These are phyloP conservation scores for Nicotiana rustica DNA, from an alignment of 305 asterid species.

Conservation along the genomic window DNA sequence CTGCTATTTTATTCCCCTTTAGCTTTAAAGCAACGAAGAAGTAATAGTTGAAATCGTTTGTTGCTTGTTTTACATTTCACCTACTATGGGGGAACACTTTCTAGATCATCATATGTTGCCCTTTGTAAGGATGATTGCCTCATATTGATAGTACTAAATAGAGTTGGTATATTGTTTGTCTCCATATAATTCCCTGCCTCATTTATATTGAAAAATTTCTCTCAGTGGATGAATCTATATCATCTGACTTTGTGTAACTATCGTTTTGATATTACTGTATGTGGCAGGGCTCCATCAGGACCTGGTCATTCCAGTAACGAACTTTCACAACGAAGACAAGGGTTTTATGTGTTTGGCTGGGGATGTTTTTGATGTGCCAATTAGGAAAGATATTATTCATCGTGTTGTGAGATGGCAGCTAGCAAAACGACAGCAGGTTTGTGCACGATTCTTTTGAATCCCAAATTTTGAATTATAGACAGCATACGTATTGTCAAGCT, in stretches of 20 bases:
- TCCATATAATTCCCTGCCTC: background rate
- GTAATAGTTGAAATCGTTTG: background rate
- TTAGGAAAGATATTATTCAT: conserved; percentile 89
- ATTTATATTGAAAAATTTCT: conserved; percentile 19
- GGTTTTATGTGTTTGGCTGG: conserved; percentile 91
- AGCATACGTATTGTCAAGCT: background rate
- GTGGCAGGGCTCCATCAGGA: conserved; percentile 74
- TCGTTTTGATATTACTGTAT: conserved; percentile 36
- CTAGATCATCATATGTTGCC: conserved; percentile 24
- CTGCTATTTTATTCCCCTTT: background rate
- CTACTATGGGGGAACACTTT: background rate
- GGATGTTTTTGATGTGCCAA: conserved; percentile 90
- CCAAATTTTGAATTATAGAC: conserved; percentile 1
- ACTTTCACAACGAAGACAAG: conserved; percentile 77
- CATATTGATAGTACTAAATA: conserved; percentile 3
- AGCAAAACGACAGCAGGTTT: conserved; percentile 90
- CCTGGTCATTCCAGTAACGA: conserved; percentile 80
- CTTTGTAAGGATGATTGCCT: background rate
- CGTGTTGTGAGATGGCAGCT: conserved; percentile 99
- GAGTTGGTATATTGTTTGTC: background rate
- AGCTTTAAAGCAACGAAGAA: background rate
- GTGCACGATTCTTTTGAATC: background rate
- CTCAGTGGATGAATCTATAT: background rate
- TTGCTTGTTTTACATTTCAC: background rate
- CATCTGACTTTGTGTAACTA: conserved; percentile 16